Evolutionary conservation across 305 asterid genomes (phyloP).

Genomic region (Fraxinus sp.): DNA sequence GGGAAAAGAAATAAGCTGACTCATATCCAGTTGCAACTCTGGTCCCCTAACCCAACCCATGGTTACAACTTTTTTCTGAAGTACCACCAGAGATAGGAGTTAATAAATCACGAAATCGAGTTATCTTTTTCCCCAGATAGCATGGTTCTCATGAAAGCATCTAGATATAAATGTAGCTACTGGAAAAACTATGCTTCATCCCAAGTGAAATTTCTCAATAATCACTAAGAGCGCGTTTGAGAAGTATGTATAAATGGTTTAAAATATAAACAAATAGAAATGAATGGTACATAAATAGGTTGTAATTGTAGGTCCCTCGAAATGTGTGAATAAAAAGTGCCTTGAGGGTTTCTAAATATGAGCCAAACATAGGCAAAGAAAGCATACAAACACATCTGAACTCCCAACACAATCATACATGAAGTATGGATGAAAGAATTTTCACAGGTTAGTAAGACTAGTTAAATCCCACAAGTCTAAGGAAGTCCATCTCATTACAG

Average conservation of each 20-base stretch:
- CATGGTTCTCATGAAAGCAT: not conserved
- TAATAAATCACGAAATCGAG: not conserved
- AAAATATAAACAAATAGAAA: not conserved
- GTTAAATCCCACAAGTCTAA: not conserved
- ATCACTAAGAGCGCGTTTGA: not conserved
- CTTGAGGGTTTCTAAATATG: not conserved
- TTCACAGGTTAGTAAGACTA: not conserved
- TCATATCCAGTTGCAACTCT: conserved; percentile 9
- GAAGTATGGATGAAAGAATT: conserved; percentile 7
- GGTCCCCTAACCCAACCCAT: not conserved
- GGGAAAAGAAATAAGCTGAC: not conserved
- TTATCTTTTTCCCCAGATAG: not conserved
- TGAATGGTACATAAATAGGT: not conserved
- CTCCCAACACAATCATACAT: not conserved
- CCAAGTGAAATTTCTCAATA: not conserved
- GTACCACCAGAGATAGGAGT: not conserved
- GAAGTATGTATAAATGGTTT: not conserved
- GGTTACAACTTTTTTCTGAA: not conserved
- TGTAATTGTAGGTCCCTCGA: not conserved
- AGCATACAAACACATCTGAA: not conserved
- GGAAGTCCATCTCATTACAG: not conserved
- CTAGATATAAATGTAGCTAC: not conserved
- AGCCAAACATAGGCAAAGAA: not conserved
- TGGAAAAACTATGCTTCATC: not conserved
- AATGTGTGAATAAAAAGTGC: not conserved